These are phyloP conservation scores for Elongisporangium anandrum DNA, from an alignment of 352 stramenopile genomes.

Conservation along the genomic window DNA sequence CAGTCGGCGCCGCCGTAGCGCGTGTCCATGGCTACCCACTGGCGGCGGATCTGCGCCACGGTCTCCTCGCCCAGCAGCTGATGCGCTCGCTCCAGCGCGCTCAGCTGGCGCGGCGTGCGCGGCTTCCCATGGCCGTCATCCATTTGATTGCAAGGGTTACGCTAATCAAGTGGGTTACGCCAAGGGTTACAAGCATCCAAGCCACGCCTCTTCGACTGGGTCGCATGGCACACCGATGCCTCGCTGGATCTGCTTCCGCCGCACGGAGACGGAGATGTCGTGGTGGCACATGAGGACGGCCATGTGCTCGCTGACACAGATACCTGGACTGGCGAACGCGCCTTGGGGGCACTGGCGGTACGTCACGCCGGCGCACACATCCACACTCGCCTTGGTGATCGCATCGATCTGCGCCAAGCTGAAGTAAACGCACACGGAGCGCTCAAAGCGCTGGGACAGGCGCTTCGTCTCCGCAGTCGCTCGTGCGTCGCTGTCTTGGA, in stretches of 20 bases:
- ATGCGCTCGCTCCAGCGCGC: not conserved
- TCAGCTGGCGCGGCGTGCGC: not conserved
- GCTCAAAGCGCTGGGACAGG: constrained; percentile 16
- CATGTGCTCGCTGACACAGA: constrained; percentile 31
- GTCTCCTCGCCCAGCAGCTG: not conserved
- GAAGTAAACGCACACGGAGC: constrained; percentile 10
- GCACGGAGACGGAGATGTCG: constrained; percentile 17
- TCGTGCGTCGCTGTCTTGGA: not conserved
- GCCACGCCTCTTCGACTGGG: constrained; percentile 15
- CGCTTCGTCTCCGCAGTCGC: constrained; percentile 5
- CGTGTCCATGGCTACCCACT: not conserved
- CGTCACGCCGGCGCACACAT: constrained; percentile 11
- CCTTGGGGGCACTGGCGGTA: constrained; percentile 23
- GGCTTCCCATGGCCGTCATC: not conserved
- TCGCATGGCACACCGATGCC: constrained; percentile 15
- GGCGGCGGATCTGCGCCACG: not conserved
- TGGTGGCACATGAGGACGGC: constrained; percentile 21
- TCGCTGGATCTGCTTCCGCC: constrained; percentile 15
- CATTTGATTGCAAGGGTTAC: not conserved
- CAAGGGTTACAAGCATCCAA: constrained; percentile 11
- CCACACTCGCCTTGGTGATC: not conserved
- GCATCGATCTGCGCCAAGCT: not conserved
- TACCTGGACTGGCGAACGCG: constrained; percentile 5
- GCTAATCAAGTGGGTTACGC: too few relatives aligned
- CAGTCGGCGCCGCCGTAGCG: not conserved